Base-by-base conservation (phyloP, 2,329 filamentous ascomycete species). In the Dothideomycetes sp. region DNA sequence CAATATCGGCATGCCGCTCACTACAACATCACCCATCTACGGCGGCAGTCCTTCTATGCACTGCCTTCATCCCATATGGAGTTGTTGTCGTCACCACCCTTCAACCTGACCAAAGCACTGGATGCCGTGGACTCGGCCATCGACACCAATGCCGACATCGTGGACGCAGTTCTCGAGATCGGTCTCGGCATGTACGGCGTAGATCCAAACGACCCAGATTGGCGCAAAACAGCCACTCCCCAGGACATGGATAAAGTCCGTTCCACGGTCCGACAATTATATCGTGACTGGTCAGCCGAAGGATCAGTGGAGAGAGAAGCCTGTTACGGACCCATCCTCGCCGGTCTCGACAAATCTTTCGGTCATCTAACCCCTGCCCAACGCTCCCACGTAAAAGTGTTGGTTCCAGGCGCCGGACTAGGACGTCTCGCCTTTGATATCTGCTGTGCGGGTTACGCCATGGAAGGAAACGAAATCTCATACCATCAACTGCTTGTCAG, bases 401-500 rank as follows among this genome's bases (percentile, higher is more conserved):
- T 98, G 0, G 80, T 96, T 0, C 91, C 91, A 0, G 91, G 91
- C 0, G 88, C 89, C 4, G 91, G 91, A 0, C 68, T 98, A 2
- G 91, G 86, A 3, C 75, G 91, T 11, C 68, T 96, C 2, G 84
- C 96, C 0, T 94, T 93, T 53, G 91, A 98, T 31, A 69, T 96
- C 11, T 86, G 81, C 56, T 67, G 66, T 19, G 68, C 67, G 1
- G 88, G 91, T 9, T 93, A 79, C 59, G 65, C 74, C 9, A 75
- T 78, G 1, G 87, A 95, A 60, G 89, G 89, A 19, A 96, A 95
- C 56, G 68, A 98, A 63, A 94, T 96, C 47, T 95, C 88, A 3
- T 96, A 94, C 56, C 91, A 98, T 60, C 86, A 94, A 59, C 74
- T 98, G n/a, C 70, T 96, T 44, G 86, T 86, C 1, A 93, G 84